Conservation (phyloP, 2,329 filamentous ascomycete species). For the Diplodia seriata region DNA sequence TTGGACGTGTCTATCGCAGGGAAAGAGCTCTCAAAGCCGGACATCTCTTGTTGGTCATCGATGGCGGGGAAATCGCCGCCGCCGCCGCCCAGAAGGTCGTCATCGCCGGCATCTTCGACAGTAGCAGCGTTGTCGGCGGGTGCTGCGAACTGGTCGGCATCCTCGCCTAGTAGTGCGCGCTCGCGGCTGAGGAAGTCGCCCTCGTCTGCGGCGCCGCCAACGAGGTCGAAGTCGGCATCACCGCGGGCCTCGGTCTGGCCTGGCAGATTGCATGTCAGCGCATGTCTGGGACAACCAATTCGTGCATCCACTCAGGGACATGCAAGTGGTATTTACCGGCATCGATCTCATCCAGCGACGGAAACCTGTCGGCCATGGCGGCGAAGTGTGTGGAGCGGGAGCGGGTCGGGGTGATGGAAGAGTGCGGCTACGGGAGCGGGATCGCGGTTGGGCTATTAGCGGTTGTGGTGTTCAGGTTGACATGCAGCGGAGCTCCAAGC, state of each 20-base stretch:
- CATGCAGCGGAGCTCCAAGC: slow-evolving; percentile 26
- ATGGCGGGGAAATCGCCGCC: slow-evolving; percentile 50
- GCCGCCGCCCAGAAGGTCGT: slow-evolving; percentile 74
- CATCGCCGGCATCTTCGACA: slow-evolving; percentile 67
- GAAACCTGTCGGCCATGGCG: slow-evolving; percentile 60
- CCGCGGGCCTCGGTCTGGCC: slow-evolving; percentile 72
- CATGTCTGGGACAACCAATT: slow-evolving; percentile 3
- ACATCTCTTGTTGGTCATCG: slow-evolving; percentile 55
- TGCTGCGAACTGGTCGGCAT: slow-evolving; percentile 87
- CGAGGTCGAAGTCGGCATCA: slow-evolving; percentile 54
- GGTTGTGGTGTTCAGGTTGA: slow-evolving; percentile 26
- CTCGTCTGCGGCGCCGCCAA: slow-evolving; percentile 65
- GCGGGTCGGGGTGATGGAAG: neutral
- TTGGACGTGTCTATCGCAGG: slow-evolving; percentile 79
- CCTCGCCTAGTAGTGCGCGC: slow-evolving; percentile 87
- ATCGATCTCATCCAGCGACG: slow-evolving; percentile 61
- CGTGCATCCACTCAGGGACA: slow-evolving; percentile 32
- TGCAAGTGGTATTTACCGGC: slow-evolving; percentile 49
- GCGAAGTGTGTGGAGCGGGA: neutral
- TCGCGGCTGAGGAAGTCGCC: slow-evolving; percentile 93
- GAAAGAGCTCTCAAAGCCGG: slow-evolving; percentile 85
- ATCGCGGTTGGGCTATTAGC: slow-evolving; percentile 9
- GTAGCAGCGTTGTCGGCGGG: slow-evolving; percentile 72
- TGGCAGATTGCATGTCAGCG: slow-evolving; percentile 44
- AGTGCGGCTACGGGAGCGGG: neutral